Evolutionary conservation across 208 protist genomes (phyloP).

Genomic region (Leishmania turanica): DNA sequence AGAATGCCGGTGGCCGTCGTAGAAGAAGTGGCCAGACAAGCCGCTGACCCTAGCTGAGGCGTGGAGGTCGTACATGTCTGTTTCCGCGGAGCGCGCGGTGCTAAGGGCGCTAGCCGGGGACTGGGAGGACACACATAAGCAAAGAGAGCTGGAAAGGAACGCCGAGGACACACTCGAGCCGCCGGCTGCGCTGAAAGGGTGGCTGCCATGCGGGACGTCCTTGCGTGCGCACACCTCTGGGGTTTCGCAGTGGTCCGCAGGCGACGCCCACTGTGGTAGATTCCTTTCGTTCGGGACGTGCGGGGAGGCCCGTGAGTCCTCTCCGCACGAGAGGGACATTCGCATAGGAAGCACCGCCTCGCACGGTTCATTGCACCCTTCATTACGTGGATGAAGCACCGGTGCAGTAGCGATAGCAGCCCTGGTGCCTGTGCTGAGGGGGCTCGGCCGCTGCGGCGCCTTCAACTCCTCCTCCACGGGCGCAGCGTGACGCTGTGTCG

Average conservation of each 20-base stretch:
- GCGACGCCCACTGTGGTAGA: neutral
- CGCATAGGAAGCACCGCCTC: neutral
- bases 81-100: neutral
- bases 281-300: neutral
- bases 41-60: neutral
- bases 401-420: neutral
- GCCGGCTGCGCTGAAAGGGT: neutral
- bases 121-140: slow-evolving; percentile 4
- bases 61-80: slow-evolving; percentile 2
- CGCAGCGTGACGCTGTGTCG: neutral
- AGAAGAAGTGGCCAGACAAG: neutral
- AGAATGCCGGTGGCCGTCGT: slow-evolving; percentile 1
- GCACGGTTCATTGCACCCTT: neutral
- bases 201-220: neutral
- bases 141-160: slow-evolving; percentile 29
- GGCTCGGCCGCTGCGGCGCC: neutral
- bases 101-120: slow-evolving; percentile 9
- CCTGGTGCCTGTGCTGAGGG: too few relatives aligned
- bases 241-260: neutral
- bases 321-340: neutral
- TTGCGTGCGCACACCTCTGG: slow-evolving; percentile 5
- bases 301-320: neutral
- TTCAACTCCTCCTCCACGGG: neutral
- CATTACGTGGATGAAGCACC: neutral
- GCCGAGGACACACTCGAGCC: slow-evolving; percentile 21